Evolutionary conservation across 306 rosid genomes (phyloP).

Genomic region (Casuarina equisetifolia): DNA sequence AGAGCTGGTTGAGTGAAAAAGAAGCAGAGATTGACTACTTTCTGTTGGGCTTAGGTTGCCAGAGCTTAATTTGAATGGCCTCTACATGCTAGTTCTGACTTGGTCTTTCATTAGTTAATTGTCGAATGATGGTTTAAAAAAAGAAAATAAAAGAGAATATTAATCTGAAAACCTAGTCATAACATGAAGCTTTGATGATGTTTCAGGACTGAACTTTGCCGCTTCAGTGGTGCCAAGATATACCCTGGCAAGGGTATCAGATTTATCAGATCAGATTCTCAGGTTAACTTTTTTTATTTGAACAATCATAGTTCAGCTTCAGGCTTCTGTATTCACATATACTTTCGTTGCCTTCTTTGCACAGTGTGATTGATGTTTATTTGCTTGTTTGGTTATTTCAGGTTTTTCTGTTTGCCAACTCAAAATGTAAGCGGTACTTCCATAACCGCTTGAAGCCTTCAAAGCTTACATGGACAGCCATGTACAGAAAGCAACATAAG

Average conservation of each 20-base stretch:
- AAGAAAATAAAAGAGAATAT: not conserved
- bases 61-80: too few relatives aligned
- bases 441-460: constrained; percentile 85
- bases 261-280: constrained; percentile 81
- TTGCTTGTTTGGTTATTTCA: constrained; percentile 11
- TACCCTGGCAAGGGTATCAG: constrained; percentile 89
- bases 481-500: constrained; percentile 85
- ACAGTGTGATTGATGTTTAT: not conserved
- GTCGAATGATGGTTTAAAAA: too few relatives aligned
- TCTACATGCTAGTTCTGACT: too few relatives aligned
- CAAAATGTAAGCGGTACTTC: constrained; percentile 75
- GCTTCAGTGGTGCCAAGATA: constrained; percentile 88
- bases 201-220: constrained; percentile 80
- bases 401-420: constrained; percentile 78
- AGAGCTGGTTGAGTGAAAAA: too few relatives aligned
- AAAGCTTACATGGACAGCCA: constrained; percentile 87
- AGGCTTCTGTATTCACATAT: not conserved
- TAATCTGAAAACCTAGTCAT: not conserved
- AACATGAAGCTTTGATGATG: constrained; percentile 5
- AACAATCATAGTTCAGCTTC: not conserved
- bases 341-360: not conserved
- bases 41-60: too few relatives aligned
- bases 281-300: constrained; percentile 39
- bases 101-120: too few relatives aligned
- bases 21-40: too few relatives aligned